Evolutionary conservation across 106 monocot genomes (phyloP), one percentile per base, ranked within the genome.

Genomic region (Apostasia shenzhenica): DNA sequence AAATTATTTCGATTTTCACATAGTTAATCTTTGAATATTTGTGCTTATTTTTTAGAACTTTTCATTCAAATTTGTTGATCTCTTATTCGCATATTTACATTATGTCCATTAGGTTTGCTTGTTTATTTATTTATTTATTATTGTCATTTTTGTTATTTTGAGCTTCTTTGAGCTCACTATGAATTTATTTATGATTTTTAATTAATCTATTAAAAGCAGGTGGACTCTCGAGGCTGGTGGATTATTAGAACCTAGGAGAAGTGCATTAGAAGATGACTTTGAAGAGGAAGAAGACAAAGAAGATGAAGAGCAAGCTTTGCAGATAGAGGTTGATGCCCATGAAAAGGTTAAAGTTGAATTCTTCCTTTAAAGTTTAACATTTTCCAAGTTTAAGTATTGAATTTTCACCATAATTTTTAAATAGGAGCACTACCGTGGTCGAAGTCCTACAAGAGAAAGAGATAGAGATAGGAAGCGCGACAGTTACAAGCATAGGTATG

Each of bases 241-340:
- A 54, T 64, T 75, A 41, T 60, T 99, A 55, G 93, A 99, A 63
- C 87, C 83, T 56, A 89, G 97, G 59, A 84, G 83, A 77, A 99
- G 97, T 81, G 97, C 90, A 70, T 69, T 99, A 70, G 93, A 99
- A 77, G 97, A 99, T 83, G 97, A 99, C 76, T 99, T 99, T 77
- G 93, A 99, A 76, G 97, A 99, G 67, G 93, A 99, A 67, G 97
- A 97, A 74, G 97, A 97, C 59, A 81, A 97, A 65, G 85, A 99
- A 78, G 92, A 89, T 53, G 95, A 89, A 14, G 92, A 82, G 6
- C 72, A 76, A 14, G 71, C 79, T 67, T 76, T 91, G 83, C 80
- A 81, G 49, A 14, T 68, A 55, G 86, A 94, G 47, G 69, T 53
- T 74, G 79, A 61, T 41, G 52, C 67, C 67, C 75, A 76, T 83